Evolutionary conservation across 2,329 filamentous ascomycete species (phyloP).

Genomic region (Paecilomyces sp.): DNA sequence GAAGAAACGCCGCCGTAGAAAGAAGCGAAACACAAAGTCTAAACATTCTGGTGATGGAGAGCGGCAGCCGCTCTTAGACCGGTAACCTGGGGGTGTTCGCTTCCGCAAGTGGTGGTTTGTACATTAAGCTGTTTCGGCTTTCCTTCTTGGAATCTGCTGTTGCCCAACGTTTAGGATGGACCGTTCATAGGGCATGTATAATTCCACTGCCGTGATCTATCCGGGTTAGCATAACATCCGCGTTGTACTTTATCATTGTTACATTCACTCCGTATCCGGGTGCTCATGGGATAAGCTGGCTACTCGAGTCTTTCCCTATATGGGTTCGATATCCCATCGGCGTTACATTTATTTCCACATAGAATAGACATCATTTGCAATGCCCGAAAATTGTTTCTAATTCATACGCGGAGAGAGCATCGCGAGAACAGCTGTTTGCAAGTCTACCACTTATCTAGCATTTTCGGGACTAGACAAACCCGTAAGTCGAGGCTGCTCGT

Average conservation of each 20-base stretch:
- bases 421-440: not conserved
- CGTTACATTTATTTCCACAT: not conserved
- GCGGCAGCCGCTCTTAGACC: constrained; percentile 14
- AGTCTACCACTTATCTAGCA: too few species aligned
- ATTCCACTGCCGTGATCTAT: not conserved
- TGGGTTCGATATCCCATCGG: not conserved
- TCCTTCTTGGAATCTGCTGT: not conserved
- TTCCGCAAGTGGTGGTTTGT: not conserved
- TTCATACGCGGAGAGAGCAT: not conserved
- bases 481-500: too few species aligned
- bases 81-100: not conserved
- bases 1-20: constrained; percentile 21
- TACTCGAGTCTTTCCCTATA: not conserved
- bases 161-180: not conserved
- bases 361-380: not conserved
- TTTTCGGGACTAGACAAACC: too few species aligned
- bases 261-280: not conserved
- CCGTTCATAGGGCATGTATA: not conserved
- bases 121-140: not conserved
- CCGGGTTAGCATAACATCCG: not conserved
- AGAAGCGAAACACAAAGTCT: constrained; percentile 13
- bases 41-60: constrained; percentile 9
- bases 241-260: not conserved
- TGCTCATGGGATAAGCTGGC: not conserved
- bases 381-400: not conserved